Percentiles rank a stretch among this genome's conserved stretches.
phyloP scores from a whole-genome alignment of 441 rosid genomes.

The Croton laevigatus region DNA sequence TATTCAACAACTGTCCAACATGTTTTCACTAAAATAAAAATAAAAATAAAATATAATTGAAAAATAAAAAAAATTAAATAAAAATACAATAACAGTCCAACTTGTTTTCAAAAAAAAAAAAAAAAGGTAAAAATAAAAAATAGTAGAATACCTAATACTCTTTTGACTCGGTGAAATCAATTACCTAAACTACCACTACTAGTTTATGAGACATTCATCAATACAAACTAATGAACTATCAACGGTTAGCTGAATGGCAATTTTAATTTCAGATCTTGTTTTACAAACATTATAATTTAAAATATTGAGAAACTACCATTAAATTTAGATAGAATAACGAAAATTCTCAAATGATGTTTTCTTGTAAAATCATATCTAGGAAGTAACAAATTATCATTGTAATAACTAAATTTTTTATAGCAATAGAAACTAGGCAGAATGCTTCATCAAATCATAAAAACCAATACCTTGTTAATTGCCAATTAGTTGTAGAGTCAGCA shows the following conservation, averaged over 20 bases:
- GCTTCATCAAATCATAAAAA: slow-evolving; percentile 3
- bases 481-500: not conserved
- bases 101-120: too few relatives aligned
- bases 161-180: not conserved
- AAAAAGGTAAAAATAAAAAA: too few relatives aligned
- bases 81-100: too few relatives aligned
- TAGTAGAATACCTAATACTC: too few relatives aligned
- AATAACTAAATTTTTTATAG: not conserved
- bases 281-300: not conserved
- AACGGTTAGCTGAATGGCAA: not conserved
- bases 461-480: not conserved
- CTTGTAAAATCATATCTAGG: not conserved
- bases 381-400: slow-evolving; percentile 7
- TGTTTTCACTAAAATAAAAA: too few relatives aligned
- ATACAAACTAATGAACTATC: too few relatives aligned
- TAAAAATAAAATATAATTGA: too few relatives aligned
- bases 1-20: too few relatives aligned
- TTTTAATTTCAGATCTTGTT: not conserved
- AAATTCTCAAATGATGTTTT: not conserved
- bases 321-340: not conserved
- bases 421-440: slow-evolving; percentile 1
- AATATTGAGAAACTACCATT: not conserved
- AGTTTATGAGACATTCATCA: not conserved
- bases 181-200: not conserved
- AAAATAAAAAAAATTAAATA: too few relatives aligned